Percentiles rank a stretch among this genome's conserved stretches.
These are phyloP conservation scores for Tagetes erecta DNA, from an alignment of 129 eudicot genomes.

Conservation along the genomic window DNA sequence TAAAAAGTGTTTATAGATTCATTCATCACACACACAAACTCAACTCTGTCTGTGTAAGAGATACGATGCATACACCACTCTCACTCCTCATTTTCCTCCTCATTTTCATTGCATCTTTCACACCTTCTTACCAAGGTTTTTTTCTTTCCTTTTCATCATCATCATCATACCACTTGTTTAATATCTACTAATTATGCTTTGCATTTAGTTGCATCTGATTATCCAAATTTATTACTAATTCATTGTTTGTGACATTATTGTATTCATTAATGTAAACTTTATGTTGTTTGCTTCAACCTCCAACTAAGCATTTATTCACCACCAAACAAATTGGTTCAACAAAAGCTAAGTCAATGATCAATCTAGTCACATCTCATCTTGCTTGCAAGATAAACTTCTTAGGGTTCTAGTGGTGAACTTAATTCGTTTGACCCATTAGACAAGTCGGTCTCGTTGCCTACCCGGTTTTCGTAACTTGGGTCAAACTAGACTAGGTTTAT, in stretches of 20 bases:
- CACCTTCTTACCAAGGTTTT: constrained; percentile 51
- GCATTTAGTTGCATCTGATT: constrained; percentile 22
- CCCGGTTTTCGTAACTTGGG: too few species aligned
- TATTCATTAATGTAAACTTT: constrained; percentile 6
- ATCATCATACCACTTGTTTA: too few species aligned
- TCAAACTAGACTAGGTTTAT: too few species aligned
- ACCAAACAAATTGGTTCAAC: constrained; percentile 17
- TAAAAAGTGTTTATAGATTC: too few species aligned
- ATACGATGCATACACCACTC: constrained; percentile 32
- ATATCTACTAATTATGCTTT: constrained; percentile 1
- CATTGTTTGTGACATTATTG: constrained; percentile 4
- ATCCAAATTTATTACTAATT: background rate
- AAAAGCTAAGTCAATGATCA: background rate
- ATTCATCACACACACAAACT: too few species aligned
- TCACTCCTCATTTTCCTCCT: constrained; percentile 37
- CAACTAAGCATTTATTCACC: too few species aligned
- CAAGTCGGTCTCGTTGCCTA: too few species aligned
- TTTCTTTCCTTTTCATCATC: background rate
- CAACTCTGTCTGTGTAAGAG: background rate
- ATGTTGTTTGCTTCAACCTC: constrained; percentile 12
- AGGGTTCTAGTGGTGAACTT: too few species aligned
- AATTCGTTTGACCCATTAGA: too few species aligned
- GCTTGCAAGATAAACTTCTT: too few species aligned
- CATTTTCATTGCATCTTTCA: constrained; percentile 42
- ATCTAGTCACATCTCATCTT: too few species aligned